Evolutionary conservation across 768 basidiomycete species (phyloP).

Genomic region (Pisolithus sp.): DNA sequence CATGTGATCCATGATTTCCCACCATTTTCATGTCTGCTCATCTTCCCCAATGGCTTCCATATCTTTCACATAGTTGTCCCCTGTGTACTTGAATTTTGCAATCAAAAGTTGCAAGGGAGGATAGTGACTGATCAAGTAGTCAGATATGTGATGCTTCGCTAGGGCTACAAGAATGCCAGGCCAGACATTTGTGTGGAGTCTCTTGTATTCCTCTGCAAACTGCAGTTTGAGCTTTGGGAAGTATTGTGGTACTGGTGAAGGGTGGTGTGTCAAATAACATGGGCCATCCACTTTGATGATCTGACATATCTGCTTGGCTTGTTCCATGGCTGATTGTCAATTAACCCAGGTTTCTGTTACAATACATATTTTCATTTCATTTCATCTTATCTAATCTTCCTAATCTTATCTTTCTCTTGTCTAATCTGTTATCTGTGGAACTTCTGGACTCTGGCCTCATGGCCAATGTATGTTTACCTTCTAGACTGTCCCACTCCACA

Average conservation of each 20-base stretch:
- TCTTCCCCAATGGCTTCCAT: slow-evolving; percentile 61
- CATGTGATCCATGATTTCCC: slow-evolving; percentile 71
- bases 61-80: slow-evolving; percentile 55
- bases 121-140: slow-evolving; percentile 74
- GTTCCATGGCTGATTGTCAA: slow-evolving; percentile 1
- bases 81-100: slow-evolving; percentile 71
- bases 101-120: slow-evolving; percentile 60
- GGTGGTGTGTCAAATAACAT: not conserved
- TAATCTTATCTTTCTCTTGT: too few species aligned
- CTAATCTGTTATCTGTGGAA: too few species aligned
- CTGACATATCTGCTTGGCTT: slow-evolving; percentile 58
- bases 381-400: too few species aligned
- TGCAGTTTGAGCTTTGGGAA: slow-evolving; percentile 47
- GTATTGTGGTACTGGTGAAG: not conserved
- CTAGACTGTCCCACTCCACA: too few species aligned
- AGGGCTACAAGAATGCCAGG: slow-evolving; percentile 61
- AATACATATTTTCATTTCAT: too few species aligned
- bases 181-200: slow-evolving; percentile 60
- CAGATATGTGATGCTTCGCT: slow-evolving; percentile 54
- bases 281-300: slow-evolving; percentile 51
- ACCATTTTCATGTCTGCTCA: slow-evolving; percentile 69
- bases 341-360: too few species aligned
- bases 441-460: too few species aligned
- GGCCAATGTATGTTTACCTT: too few species aligned
- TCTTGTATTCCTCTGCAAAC: slow-evolving; percentile 44